Evolutionary conservation across 345 rosid species (phyloP), one percentile per base, ranked within the genome.

Genomic region (Microthlaspi erraticum): DNA sequence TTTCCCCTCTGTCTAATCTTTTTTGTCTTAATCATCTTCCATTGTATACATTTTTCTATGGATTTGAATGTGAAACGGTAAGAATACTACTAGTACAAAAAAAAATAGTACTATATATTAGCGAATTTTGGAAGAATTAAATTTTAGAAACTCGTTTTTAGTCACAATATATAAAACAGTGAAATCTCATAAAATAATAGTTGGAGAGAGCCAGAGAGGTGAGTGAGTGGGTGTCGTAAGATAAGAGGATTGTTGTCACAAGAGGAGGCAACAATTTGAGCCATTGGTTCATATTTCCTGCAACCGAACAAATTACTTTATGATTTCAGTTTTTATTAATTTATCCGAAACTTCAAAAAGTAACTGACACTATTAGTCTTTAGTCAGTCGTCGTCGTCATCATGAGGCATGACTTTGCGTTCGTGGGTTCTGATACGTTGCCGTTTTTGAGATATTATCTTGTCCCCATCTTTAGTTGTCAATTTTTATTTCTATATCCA

Each of bases 241-340:
- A 73, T 73, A 49, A 66, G 61, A 66, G 45, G 43, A 58, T 66
- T 74, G 78, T 74, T 42, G 66, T 66, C 33, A 42, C 38, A 50
- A 31, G 31, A 59, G 72, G 78, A 74, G 78, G 78, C 78, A 74
- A 58, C 61, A 59, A 32, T 46, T 64, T 46, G 4, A 32, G 14
- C 34, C 46, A 39, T 74, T 57, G 72, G 72, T 66, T 66, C 45
- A 11, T 66, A 16, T 64, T 29, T 46, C 17, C 8, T 64, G 45
- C 31, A 65, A 65, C 51, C 34, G 31, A 73, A 72, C 66, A 64
- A 64, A 12, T 44, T 64, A 64, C 19, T 37, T 37, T 60, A 4
- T 17, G 3, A 44, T 68, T 67, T 8, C 12, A 43, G n/a, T 59
- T 3, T 10, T 46, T 44, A 12, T 12, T 38, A 8, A 8, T 65